Percentiles rank a stretch among this genome's conserved stretches.
Conservation (phyloP, 768 basidiomycete genomes). For the Tephrocybe sp. region DNA sequence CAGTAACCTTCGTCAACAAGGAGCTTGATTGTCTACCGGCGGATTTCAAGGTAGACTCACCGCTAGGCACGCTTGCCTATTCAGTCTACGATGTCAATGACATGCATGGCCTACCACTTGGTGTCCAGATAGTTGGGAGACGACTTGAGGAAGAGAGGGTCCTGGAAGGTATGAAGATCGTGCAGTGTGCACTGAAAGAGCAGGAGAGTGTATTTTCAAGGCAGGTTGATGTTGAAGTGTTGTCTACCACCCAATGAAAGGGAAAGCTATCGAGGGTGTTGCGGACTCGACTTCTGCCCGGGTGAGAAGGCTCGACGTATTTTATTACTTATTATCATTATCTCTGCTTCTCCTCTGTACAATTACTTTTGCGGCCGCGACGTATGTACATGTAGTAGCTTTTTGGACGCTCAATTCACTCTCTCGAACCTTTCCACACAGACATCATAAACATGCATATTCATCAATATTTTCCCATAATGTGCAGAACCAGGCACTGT, state of each 20-base stretch:
- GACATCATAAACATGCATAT: neutral
- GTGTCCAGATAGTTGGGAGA: slow-evolving; percentile 63
- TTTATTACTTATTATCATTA: slow-evolving; percentile 15
- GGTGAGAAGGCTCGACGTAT: slow-evolving; percentile 1
- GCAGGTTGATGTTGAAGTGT: neutral
- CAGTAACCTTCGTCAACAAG: slow-evolving; percentile 52
- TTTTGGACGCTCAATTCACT: slow-evolving; percentile 3
- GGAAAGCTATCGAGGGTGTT: no score
- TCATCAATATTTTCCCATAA: neutral
- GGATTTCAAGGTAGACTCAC: slow-evolving; percentile 29
- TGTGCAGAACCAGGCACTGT: neutral
- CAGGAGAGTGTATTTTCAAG: slow-evolving; percentile 24
- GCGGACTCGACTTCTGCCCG: neutral
- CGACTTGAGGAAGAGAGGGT: slow-evolving; percentile 75
- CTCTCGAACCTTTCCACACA: neutral
- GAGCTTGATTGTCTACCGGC: slow-evolving; percentile 32
- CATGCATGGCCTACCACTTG: slow-evolving; percentile 70
- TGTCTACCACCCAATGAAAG: neutral
- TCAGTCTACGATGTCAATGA: slow-evolving; percentile 55
- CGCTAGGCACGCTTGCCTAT: slow-evolving; percentile 26
- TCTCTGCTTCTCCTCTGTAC: slow-evolving; percentile 4
- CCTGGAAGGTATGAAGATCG: slow-evolving; percentile 64
- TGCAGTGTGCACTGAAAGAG: slow-evolving; percentile 35
- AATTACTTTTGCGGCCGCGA: neutral
- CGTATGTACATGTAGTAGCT: neutral